A percentile compares a stretch with the other conserved stretches of the same genome.
Evolutionary conservation across 257 asterid species (phyloP).

Genomic region (Solanum lycopersicoides): DNA sequence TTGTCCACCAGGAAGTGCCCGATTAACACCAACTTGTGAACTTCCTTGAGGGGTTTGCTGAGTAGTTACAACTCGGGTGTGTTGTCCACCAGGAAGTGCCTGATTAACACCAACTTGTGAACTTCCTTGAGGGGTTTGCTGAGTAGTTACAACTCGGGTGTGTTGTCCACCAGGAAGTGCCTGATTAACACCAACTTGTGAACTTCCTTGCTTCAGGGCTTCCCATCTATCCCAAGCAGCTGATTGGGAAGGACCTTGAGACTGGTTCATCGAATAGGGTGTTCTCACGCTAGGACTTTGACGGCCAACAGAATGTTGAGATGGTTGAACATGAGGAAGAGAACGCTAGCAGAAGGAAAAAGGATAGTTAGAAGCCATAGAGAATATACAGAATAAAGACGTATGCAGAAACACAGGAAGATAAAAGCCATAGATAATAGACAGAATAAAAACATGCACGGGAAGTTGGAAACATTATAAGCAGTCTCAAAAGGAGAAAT

Average conservation of each 20-base stretch:
- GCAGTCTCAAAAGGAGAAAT: neutral
- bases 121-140: slow-evolving; percentile 26
- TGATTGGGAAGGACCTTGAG: slow-evolving; percentile 19
- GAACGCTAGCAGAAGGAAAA: slow-evolving; percentile 11
- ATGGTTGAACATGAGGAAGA: slow-evolving; percentile 9
- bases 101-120: slow-evolving; percentile 15
- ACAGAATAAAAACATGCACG: neutral
- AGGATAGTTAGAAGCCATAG: neutral
- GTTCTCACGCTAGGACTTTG: slow-evolving; percentile 7
- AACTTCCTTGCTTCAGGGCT: neutral
- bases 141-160: slow-evolving; percentile 21
- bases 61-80: slow-evolving; percentile 19
- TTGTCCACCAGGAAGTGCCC: slow-evolving; percentile 11
- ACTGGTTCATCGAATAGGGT: slow-evolving; percentile 19
- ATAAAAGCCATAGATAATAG: neutral
- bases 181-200: slow-evolving; percentile 15
- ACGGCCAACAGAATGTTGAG: slow-evolving; percentile 22
- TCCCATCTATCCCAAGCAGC: slow-evolving; percentile 7
- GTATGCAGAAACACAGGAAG: neutral
- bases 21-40: slow-evolving; percentile 16
- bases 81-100: slow-evolving; percentile 16
- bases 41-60: slow-evolving; percentile 25
- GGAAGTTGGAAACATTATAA: neutral
- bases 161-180: slow-evolving; percentile 20
- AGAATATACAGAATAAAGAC: neutral